Base-by-base conservation (phyloP, 345 rosid genomes). In the Arabis hirsuta region DNA sequence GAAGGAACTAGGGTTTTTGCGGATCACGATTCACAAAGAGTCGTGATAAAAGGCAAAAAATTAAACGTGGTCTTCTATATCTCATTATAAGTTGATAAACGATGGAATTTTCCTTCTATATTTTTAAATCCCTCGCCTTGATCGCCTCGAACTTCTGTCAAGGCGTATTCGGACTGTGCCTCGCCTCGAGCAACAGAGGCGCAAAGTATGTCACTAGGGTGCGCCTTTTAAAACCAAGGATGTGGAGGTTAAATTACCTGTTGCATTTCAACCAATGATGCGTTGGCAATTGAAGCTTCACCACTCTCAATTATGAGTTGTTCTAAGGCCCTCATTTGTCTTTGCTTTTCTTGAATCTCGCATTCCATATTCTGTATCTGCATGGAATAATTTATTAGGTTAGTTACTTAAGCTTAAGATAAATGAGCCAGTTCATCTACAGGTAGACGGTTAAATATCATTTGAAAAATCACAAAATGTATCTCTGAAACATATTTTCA, bases 181-280 rank as follows among this genome's bases (percentile, higher is more conserved):
- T n/a, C n/a, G n/a, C n/a, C n/a, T n/a, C n/a, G n/a, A n/a, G n/a
- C n/a, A n/a, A n/a, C n/a, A n/a, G n/a, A n/a, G n/a, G n/a, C n/a
- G n/a, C n/a, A n/a, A n/a, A n/a, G n/a, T n/a, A n/a, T n/a, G n/a
- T n/a, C n/a, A n/a, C n/a, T n/a, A n/a, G n/a, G n/a, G n/a, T n/a
- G n/a, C n/a, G n/a, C n/a, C n/a, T n/a, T n/a, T n/a, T n/a, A n/a
- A n/a, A n/a, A n/a, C n/a, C n/a, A n/a, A n/a, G n/a, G n/a, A n/a
- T 43, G 55, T 20, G 55, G 56, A 68, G 63, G 31, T 61, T 48
- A 51, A 31, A 36, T 2, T 74, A 90, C 99, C 98, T 90, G 96
- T 81, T 96, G 99, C 99, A 90, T 88, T 73, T 96, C 98, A 63
- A 92, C 89, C 63, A 86, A 41, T 14, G 99, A 92, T 61, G 96